phyloP scores from a whole-genome alignment of 139 green algal genomes.

The Chlamydomonas sp. region DNA sequence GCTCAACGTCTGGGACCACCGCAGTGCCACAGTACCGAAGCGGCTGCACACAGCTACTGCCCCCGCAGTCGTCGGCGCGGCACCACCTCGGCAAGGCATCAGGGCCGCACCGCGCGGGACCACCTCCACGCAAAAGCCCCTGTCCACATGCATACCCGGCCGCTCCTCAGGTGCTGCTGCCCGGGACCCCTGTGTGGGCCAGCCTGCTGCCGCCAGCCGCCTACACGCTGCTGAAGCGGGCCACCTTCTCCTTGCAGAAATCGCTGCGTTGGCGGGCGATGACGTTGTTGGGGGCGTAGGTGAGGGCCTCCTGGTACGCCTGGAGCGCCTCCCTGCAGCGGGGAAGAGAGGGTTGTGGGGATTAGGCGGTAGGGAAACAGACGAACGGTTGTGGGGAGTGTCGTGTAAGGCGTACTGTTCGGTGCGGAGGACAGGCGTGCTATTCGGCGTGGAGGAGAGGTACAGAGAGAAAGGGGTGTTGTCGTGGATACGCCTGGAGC shows the following conservation, averaged over 20 bases:
- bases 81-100: too few relatives aligned
- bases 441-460: not conserved
- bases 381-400: not conserved
- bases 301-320: conserved; percentile 86
- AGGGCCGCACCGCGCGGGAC: too few relatives aligned
- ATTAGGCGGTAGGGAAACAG: not conserved
- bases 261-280: conserved; percentile 73
- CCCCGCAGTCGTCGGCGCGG: too few relatives aligned
- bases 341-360: not conserved
- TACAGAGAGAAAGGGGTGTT: not conserved
- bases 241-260: conserved; percentile 56
- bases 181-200: too few relatives aligned
- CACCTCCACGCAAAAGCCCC: too few relatives aligned
- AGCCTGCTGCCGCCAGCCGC: too few relatives aligned
- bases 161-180: too few relatives aligned
- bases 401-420: not conserved
- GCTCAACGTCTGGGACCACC: too few relatives aligned
- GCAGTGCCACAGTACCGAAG: too few relatives aligned
- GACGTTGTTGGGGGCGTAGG: conserved; percentile 88
- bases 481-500: too few relatives aligned
- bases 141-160: too few relatives aligned
- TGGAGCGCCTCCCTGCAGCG: conserved; percentile 68
- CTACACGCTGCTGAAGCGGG: conserved; percentile 31
- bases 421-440: not conserved
- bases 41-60: too few relatives aligned